Percentiles rank a stretch among this genome's conserved stretches.
phyloP scores from a whole-genome alignment of 2,329 filamentous ascomycete genomes.

The Cytospora mali region DNA sequence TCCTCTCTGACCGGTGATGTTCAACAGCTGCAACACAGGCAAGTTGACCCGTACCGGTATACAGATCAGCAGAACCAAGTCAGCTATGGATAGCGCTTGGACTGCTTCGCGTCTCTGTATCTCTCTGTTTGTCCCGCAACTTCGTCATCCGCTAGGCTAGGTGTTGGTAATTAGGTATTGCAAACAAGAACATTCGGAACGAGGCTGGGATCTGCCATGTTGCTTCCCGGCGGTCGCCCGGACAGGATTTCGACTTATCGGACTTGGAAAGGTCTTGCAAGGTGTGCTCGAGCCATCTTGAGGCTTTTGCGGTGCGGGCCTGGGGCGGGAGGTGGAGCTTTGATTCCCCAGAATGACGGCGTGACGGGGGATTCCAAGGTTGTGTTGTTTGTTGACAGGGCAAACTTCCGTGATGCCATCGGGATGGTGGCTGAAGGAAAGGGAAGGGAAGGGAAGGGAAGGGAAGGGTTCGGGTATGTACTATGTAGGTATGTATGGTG shows the following conservation, averaged over 20 bases:
- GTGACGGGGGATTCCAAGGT: background rate
- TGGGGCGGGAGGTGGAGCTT: slow-evolving; percentile 12
- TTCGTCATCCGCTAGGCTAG: background rate
- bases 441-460: background rate
- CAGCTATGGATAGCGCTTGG: background rate
- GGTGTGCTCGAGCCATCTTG: slow-evolving; percentile 25
- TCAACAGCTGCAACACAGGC: too few relatives aligned
- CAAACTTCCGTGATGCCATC: background rate
- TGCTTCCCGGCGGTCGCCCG: slow-evolving; percentile 8
- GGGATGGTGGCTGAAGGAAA: slow-evolving; percentile 4
- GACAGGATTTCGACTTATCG: background rate
- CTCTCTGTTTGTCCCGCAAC: background rate
- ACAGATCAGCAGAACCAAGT: background rate
- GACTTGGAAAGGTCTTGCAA: slow-evolving; percentile 25
- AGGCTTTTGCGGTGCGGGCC: slow-evolving; percentile 13
- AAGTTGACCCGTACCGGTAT: too few relatives aligned
- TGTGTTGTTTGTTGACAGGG: slow-evolving; percentile 13
- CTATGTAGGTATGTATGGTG: too few relatives aligned
- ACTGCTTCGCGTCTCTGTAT: background rate
- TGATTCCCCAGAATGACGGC: slow-evolving; percentile 8
- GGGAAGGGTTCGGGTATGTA: background rate
- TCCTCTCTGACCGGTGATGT: too few relatives aligned
- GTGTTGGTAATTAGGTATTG: background rate
- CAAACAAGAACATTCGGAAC: slow-evolving; percentile 8
- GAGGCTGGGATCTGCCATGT: slow-evolving; percentile 22